phyloP scores from a whole-genome alignment of 768 basidiomycete genomes.

The Megacollybia marginata region DNA sequence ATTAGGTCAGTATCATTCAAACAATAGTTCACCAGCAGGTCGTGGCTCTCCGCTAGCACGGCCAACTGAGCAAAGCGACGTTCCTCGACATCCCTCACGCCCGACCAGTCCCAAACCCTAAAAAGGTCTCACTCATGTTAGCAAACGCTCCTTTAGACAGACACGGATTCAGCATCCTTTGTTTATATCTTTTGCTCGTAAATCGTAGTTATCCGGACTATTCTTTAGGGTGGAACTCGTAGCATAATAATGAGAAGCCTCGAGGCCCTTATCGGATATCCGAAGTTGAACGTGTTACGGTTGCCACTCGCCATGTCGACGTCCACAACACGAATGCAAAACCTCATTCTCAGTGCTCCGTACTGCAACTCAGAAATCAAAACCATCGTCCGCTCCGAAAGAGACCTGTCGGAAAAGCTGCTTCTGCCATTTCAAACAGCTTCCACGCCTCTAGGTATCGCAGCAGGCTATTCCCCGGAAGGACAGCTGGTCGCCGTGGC shows the following conservation, averaged over 20 bases:
- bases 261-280: no score
- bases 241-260: no score
- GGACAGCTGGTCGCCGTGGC: slow-evolving; percentile 40
- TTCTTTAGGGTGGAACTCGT: no score
- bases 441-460: slow-evolving; percentile 33
- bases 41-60: slow-evolving; percentile 47
- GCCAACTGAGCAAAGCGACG: slow-evolving; percentile 16
- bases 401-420: neutral
- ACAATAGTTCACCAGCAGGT: slow-evolving; percentile 44
- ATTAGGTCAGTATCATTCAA: slow-evolving; percentile 31
- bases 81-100: slow-evolving; percentile 19
- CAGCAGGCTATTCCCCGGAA: slow-evolving; percentile 37
- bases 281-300: no score
- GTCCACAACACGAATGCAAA: no score
- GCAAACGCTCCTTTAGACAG: neutral
- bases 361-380: no score
- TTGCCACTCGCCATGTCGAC: no score
- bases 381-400: no score
- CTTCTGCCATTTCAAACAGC: neutral
- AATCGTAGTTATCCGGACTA: no score
- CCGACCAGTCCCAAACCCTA: slow-evolving; percentile 28
- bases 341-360: no score
- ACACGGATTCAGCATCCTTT: neutral
- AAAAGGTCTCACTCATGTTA: slow-evolving; percentile 7
- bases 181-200: neutral